Evolutionary conservation across 495 filamentous ascomycete genomes (phyloP), one percentile per base, ranked within the genome.

Genomic region (Aspergillus ellipticus): DNA sequence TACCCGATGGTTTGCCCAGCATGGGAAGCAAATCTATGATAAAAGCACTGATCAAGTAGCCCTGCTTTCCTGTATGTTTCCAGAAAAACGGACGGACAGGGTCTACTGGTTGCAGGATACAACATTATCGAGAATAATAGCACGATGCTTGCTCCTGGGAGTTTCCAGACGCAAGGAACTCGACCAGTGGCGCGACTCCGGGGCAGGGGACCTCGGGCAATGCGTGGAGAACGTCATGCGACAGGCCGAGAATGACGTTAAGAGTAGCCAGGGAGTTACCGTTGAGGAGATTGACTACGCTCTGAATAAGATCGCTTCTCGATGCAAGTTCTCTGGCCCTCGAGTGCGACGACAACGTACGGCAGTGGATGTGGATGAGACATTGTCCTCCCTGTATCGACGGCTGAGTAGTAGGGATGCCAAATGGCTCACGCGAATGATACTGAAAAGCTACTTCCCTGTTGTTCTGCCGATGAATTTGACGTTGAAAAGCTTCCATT

Each of bases 361-460:
- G 9, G 67, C 68, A 13, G 64, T 67, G 0, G 69, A 79, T 37
- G 66, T 76, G 8, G 81, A 85, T 19, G 63, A 71, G 8, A 59
- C 75, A 8, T 63, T 91, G 1, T 74, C 75, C 16, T 63, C 67
- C 24, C 62, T 90, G 0, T 90, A 87, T 66, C 78, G 68, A 41
- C 77, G 82, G 11, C 56, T 91, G 24, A 78, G 79, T 42, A 82
- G 86, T 15, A 76, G 81, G 37, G 88, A 96, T 64, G 89, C 86
- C 0, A 96, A 96, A 71, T 96, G 92, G 92, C 77, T 97, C 10
- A 91, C 89, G 0, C 79, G 92, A 6, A 71, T 94, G 65, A 81
- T 97, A 33, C 69, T 97, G 17, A 94, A 95, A 67, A 82, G 84
- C 51, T 89, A 85, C 59, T 70, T 72, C 16, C 87, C 89, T 0